Base-by-base conservation (phyloP, 805 yeast genomes). In the Myxozyma monticola region DNA sequence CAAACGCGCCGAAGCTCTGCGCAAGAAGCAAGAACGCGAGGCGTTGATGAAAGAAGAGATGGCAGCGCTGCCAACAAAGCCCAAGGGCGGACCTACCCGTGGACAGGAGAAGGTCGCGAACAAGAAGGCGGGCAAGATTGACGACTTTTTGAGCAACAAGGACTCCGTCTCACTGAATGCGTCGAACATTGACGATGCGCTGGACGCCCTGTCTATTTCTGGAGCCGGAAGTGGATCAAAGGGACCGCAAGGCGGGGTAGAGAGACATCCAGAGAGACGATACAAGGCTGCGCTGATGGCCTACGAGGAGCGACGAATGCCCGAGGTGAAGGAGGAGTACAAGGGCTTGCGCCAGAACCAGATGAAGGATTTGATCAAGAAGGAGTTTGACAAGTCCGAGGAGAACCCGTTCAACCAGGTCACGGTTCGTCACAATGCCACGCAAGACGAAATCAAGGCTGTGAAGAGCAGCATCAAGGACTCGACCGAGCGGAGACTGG, bases 381-480 rank as follows among this genome's bases (percentile, higher is more conserved):
- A 85, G 71, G 96, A 87, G 71, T 87, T 87, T 74, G 84, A 84
- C 68, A 86, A 84, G 71, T 76, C 84, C 39, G 81, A 81, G 15
- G 88, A 84, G 62, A 87, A 87, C 68, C 96, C 96, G 40, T 83
- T 87, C 80, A 87, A 87, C 72, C 89, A 83, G 69, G 82, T 85
- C 29, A 81, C 76, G 53, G 73, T 83, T 30, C 65, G 70, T 35
- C 84, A 73, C 71, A 83, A 87, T 62, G 88, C 95, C 14, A 62
- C 76, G 7, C 64, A 70, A 48, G 77, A 69, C 1, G 87, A 83
- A 20, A 71, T 81, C 49, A 62, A 56, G 8, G 64, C 60, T 4
- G 71, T 72, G 66, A 78, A 76, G 67, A 70, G 70, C 4, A 77
- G 74, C 24, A 76, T 84, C 42, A 74, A 74, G 62, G 61, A 67